Conservation (phyloP, 371 early-diverging fungal species). For the Catenaria anguillulae region DNA sequence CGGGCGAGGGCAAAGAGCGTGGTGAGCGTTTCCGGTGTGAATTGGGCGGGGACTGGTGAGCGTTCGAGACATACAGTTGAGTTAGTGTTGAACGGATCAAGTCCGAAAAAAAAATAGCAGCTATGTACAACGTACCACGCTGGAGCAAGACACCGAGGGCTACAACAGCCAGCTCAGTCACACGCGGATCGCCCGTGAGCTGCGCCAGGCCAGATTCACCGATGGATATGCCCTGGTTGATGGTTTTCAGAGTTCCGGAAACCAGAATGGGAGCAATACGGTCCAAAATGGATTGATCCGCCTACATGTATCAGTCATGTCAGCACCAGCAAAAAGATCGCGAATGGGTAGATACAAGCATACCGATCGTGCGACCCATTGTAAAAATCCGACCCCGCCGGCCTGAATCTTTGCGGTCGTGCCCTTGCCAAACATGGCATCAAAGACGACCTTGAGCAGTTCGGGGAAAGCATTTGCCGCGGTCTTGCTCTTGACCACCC, state of each 20-base stretch:
- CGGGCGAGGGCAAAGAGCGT: background rate
- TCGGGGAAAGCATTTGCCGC: constrained; percentile 29
- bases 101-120: too few relatives aligned
- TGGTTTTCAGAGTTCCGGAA: background rate
- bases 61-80: too few relatives aligned
- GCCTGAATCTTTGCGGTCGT: constrained; percentile 48
- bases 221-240: too few relatives aligned
- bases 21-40: background rate
- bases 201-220: too few relatives aligned
- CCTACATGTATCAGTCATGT: background rate
- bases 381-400: constrained; percentile 63
- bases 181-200: too few relatives aligned
- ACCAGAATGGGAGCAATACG: background rate
- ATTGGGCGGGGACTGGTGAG: background rate
- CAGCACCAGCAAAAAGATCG: background rate
- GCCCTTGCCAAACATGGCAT: constrained; percentile 29
- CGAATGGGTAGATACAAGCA: background rate
- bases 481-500: constrained; percentile 18
- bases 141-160: background rate
- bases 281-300: background rate
- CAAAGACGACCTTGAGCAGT: constrained; percentile 28
- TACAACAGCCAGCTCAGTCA: background rate
- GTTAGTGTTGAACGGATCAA: too few relatives aligned
- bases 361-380: constrained; percentile 75
- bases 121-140: background rate